Evolutionary conservation across 495 filamentous ascomycete species (phyloP), one percentile per base, ranked within the genome.

Genomic region (Hypoxylon cercidicola): DNA sequence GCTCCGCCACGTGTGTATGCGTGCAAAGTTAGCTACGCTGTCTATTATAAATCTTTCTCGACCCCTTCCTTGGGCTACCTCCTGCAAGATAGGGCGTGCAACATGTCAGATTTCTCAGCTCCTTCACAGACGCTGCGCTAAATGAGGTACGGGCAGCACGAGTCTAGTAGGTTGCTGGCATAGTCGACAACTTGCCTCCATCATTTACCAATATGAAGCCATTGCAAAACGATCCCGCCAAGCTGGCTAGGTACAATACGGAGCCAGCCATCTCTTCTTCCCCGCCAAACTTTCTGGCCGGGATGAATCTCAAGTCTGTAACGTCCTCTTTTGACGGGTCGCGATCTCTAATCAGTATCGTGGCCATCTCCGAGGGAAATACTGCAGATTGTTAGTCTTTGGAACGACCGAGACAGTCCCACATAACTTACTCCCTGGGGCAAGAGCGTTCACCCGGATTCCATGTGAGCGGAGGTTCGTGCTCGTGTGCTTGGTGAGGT

Each of bases 361-460:
- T 44, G 1, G 82, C 74, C 77, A 87, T 78, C 9, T 87, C 83
- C 4, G 81, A 83, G 12, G 80, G 76, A 71, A 79, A 88, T 28
- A 85, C 79, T 80, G 37, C 15, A 55, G 15, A 60, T 49, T 37
- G 18, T 66, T 32, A 67, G 48, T 52, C 0, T 32, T 37, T 34
- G 5, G 39, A 41, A 44, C 15, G 21, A 28, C 18, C 13, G 25
- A 49, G 43, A 47, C 9, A 32, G 1, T 18, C 5, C 21, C 12
- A 16, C 11, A 21, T 10, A 53, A 79, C 79, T 76, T 69, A 85
- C 83, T 60, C 9, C 87, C 87, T 18, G 86, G 86, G 8, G 84
- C 80, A 35, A 89, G 74, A 3, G 80, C 81, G 75, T 88, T 88
- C 19, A 79, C 75, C 0, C 87, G 75, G 39, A 89, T 87, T 20